These are phyloP conservation scores for Pichia norvegensis DNA, from an alignment of 1,139 yeast genomes.

Conservation along the genomic window DNA sequence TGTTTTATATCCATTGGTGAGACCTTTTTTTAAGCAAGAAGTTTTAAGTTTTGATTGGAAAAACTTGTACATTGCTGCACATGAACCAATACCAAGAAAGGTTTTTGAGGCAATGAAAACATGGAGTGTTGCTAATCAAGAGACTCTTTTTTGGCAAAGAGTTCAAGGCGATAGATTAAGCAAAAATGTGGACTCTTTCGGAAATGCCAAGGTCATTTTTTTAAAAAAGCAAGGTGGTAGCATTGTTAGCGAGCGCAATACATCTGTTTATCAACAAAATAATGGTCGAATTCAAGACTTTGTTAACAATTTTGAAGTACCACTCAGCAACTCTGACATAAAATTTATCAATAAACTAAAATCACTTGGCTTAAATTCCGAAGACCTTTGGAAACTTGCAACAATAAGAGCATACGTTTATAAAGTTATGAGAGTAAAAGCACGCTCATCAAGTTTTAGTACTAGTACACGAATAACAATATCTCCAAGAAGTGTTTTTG, in stretches of 20 bases:
- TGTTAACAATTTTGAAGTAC: slow-evolving; percentile 33
- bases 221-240: slow-evolving; percentile 25
- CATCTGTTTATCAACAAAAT: slow-evolving; percentile 23
- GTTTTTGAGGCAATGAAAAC: slow-evolving; percentile 57
- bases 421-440: slow-evolving; percentile 40
- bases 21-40: slow-evolving; percentile 72
- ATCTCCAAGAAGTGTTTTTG: slow-evolving; percentile 59
- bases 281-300: slow-evolving; percentile 31
- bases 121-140: slow-evolving; percentile 66
- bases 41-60: slow-evolving; percentile 60
- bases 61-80: slow-evolving; percentile 54
- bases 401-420: slow-evolving; percentile 60
- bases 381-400: slow-evolving; percentile 78
- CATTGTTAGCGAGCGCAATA: slow-evolving; percentile 16
- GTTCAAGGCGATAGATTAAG: slow-evolving; percentile 25
- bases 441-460: slow-evolving; percentile 15
- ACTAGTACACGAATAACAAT: slow-evolving; percentile 30
- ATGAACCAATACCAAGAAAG: slow-evolving; percentile 57
- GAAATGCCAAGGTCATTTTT: slow-evolving; percentile 35
- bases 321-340: slow-evolving; percentile 57
- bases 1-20: slow-evolving; percentile 71
- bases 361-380: slow-evolving; percentile 60
- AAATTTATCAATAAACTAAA: slow-evolving; percentile 66
- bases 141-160: slow-evolving; percentile 73
- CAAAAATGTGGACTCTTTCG: slow-evolving; percentile 35